These are phyloP conservation scores for Mortierella sp. DNA, from an alignment of 371 early-diverging fungal species.

Conservation along the genomic window DNA sequence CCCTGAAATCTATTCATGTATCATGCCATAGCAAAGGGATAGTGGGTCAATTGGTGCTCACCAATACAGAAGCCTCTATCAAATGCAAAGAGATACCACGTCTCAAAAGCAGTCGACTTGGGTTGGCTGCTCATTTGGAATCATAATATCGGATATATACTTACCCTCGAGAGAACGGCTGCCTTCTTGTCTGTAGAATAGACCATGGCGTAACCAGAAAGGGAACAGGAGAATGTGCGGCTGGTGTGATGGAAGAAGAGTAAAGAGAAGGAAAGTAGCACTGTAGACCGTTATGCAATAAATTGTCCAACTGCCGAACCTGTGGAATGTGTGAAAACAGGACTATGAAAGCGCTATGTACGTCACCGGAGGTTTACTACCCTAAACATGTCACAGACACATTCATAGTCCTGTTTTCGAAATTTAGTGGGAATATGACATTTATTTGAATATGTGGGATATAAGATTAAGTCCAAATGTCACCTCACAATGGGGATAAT, in stretches of 20 bases:
- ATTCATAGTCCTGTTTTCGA: too few species aligned
- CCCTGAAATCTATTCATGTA: constrained; percentile 36
- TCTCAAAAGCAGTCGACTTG: constrained; percentile 2
- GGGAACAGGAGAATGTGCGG: background rate
- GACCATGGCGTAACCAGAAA: constrained; percentile 19
- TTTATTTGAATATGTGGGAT: background rate
- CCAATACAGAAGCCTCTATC: background rate
- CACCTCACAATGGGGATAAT: background rate
- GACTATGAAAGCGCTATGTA: too few species aligned
- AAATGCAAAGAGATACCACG: background rate
- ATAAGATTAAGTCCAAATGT: too few species aligned
- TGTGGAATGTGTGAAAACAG: too few species aligned
- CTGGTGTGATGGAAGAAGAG: background rate
- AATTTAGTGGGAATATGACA: too few species aligned
- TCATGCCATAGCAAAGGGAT: background rate
- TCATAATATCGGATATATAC: background rate
- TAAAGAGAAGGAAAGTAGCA: background rate
- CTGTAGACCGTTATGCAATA: background rate
- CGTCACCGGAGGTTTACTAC: too few species aligned
- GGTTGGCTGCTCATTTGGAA: background rate
- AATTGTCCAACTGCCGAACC: background rate
- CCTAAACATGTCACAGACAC: too few species aligned
- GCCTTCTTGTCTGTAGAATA: constrained; percentile 43
- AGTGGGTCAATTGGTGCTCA: background rate
- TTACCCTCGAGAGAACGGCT: constrained; percentile 46